Percentiles rank a stretch among this genome's conserved stretches.
These are phyloP conservation scores for Breynia disticha DNA, from an alignment of 441 rosid genomes.

Conservation along the genomic window DNA sequence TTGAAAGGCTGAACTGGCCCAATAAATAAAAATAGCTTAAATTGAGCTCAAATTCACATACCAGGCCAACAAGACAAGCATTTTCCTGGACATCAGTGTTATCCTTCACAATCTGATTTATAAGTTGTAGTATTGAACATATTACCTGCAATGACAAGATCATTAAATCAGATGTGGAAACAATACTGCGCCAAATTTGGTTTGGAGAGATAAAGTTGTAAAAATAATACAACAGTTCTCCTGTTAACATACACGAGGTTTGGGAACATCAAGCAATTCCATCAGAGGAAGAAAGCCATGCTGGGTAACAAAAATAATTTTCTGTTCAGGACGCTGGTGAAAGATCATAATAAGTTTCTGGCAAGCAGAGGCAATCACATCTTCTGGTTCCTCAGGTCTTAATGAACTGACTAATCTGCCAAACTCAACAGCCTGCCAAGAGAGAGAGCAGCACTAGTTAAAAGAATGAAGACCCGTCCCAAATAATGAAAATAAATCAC, in stretches of 20 bases:
- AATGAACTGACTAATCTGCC: slow-evolving; percentile 71
- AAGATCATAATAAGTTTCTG: slow-evolving; percentile 75
- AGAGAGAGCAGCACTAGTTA: slow-evolving; percentile 11
- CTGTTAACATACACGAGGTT: slow-evolving; percentile 49
- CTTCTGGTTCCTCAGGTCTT: slow-evolving; percentile 80
- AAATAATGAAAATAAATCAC: not conserved
- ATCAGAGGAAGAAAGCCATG: slow-evolving; percentile 84
- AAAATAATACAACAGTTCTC: slow-evolving; percentile 3
- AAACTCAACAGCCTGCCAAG: slow-evolving; percentile 79
- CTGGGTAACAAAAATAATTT: slow-evolving; percentile 73
- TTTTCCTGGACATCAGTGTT: slow-evolving; percentile 89
- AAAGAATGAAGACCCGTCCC: slow-evolving; percentile 11
- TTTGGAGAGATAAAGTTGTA: not conserved
- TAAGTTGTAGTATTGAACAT: slow-evolving; percentile 79
- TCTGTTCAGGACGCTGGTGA: slow-evolving; percentile 88
- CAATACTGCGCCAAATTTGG: too few species aligned
- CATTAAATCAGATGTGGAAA: not conserved
- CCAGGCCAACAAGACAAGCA: slow-evolving; percentile 95
- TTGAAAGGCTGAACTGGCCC: not conserved
- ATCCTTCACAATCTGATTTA: slow-evolving; percentile 80
- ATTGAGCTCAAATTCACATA: slow-evolving; percentile 24
- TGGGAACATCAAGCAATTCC: slow-evolving; percentile 90
- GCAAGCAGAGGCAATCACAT: slow-evolving; percentile 74
- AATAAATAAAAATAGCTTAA: slow-evolving; percentile 4
- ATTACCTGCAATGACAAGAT: slow-evolving; percentile 49